A percentile compares a stretch with the other conserved stretches of the same genome.
Conservation (phyloP, 306 rosid species). For the Luffa aegyptiaca region DNA sequence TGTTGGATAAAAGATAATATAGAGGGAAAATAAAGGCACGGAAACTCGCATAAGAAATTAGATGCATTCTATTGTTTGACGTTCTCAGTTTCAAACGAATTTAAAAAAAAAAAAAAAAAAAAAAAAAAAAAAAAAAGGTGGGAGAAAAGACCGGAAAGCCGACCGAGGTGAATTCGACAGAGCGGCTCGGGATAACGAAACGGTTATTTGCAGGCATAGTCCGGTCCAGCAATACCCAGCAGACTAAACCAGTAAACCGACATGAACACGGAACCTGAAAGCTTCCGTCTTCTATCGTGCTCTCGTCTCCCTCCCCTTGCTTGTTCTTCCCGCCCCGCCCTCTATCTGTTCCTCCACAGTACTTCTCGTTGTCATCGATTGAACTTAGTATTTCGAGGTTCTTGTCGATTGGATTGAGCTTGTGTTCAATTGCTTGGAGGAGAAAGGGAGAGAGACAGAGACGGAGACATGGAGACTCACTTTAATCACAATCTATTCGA, state of each 20-base stretch:
- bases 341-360: not conserved
- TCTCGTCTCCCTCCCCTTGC: not conserved
- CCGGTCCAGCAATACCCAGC: not conserved
- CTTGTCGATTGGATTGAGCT: not conserved
- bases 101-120: not conserved
- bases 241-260: conserved; percentile 2
- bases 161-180: not conserved
- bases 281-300: not conserved
- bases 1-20: no score
- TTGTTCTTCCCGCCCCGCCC: not conserved
- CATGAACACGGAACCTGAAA: conserved; percentile 4
- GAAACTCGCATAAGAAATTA: no score
- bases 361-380: not conserved
- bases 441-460: not conserved
- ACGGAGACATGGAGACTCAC: conserved; percentile 4
- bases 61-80: no score
- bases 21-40: no score
- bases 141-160: not conserved
- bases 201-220: not conserved
- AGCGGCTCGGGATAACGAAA: not conserved
- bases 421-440: not conserved
- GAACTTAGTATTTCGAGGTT: not conserved
- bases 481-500: conserved; percentile 1
- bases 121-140: no score
- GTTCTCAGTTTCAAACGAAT: no score